Evolutionary conservation across 73 alveolate species (phyloP), one percentile per base, ranked within the genome.

Genomic region (Blepharisma japonicum): DNA sequence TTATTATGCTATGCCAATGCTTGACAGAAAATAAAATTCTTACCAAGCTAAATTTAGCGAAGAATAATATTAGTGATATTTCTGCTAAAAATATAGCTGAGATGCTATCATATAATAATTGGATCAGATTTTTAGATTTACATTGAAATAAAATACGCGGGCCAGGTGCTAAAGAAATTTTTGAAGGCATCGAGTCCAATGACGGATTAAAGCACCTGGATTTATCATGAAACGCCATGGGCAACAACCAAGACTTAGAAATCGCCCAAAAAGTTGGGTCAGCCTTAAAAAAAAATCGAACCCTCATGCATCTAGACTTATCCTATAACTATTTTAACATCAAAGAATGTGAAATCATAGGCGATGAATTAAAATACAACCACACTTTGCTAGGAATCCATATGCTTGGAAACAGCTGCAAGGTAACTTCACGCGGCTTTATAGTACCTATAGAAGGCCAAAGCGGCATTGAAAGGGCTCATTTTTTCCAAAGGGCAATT

Each of bases 311-410:
- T 82, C 81, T 92, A 50, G 96, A 92, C 83, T 71, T 92, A 68
- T 79, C 93, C 81, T 88, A 80, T 68, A 92, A 90, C 81, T 77
- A 85, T 78, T 53, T 92, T 56, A 54, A 61, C 55, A 48, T 48
- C 50, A 81, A 67, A 9, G 91, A 84, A 50, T 81, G 95, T 68
- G 70, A 72, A 68, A 56, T 55, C 32, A 50, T 92, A 14, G 91
- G 89, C 11, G 95, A 92, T 48, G 81, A 49, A 45, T 56, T 91
- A 21, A 86, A 82, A 85, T 68, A 61, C 25, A 92, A 92, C 84
- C 96, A 90, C 61, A 86, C 87, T 6, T 70, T 92, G 6, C 74
- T 81, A 55, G 98, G 98, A 23, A 61, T 92, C 53, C 98, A 92
- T 77, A 90, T 92, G 78, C 89, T 83, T 46, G 98, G 98, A 6